Evolutionary conservation across 352 stramenopile genomes (phyloP).

Genomic region (Pythium aristosporum): DNA sequence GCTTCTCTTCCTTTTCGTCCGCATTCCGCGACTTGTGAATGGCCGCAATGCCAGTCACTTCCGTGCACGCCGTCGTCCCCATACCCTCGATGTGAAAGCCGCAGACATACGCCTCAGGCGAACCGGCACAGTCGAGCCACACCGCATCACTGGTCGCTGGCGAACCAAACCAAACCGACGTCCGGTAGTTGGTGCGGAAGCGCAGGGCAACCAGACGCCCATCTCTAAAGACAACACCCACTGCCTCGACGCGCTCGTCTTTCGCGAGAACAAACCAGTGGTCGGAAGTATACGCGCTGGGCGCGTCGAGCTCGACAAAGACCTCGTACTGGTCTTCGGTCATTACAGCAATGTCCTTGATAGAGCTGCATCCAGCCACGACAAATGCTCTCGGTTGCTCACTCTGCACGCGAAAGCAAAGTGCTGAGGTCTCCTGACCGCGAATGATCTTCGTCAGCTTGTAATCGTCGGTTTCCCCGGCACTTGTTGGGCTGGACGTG

Average conservation of each 20-base stretch:
- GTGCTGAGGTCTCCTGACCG: not conserved
- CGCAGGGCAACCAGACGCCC: not conserved
- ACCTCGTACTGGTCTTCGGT: not conserved
- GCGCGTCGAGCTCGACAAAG: not conserved
- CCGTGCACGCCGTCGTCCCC: not conserved
- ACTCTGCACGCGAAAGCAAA: not conserved
- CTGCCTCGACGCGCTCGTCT: not conserved
- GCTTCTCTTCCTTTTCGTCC: not conserved
- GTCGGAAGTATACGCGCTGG: not conserved
- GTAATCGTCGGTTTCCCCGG: not conserved
- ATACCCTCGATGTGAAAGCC: not conserved
- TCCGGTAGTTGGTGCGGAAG: conserved; percentile 5
- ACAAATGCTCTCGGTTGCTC: not conserved
- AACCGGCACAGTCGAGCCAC: not conserved
- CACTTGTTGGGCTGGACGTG: not conserved
- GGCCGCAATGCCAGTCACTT: not conserved
- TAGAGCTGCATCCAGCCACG: not conserved
- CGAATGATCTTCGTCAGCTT: not conserved
- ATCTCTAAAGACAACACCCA: not conserved
- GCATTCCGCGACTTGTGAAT: not conserved
- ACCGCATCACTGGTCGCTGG: not conserved
- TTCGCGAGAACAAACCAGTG: conserved; percentile 8
- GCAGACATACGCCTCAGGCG: not conserved
- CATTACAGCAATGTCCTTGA: not conserved
- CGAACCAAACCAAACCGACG: not conserved